Evolutionary conservation across 768 basidiomycete genomes (phyloP).

Genomic region (Lactarius vividus): DNA sequence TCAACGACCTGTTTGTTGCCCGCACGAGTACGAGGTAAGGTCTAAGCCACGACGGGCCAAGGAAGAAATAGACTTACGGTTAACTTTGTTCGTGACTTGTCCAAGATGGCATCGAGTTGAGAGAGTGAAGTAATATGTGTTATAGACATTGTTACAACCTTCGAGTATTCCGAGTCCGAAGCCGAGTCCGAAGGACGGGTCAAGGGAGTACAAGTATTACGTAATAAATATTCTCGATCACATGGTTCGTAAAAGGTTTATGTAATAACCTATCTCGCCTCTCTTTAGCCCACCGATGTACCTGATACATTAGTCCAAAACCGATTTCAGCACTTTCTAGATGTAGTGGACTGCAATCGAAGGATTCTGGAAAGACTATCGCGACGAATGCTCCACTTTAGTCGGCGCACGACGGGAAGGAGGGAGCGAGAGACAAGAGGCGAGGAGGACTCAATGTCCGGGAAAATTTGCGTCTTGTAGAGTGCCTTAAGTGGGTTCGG

Average conservation of each 20-base stretch:
- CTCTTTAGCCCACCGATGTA: not conserved
- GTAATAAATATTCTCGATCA: not conserved
- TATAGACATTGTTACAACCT: constrained; percentile 46
- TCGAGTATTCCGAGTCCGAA: not conserved
- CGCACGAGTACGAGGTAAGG: constrained; percentile 12
- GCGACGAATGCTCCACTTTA: constrained; percentile 69
- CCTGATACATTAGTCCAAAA: not conserved
- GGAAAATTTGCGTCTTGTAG: constrained; percentile 52
- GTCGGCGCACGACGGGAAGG: constrained; percentile 58
- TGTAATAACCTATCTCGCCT: not conserved
- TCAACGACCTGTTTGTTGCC: constrained; percentile 67
- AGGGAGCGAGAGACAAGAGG: constrained; percentile 56
- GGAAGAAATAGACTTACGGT: constrained; percentile 43
- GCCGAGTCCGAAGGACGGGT: not conserved
- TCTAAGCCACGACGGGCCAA: not conserved
- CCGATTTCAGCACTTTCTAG: not conserved
- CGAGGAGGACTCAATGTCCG: constrained; percentile 61
- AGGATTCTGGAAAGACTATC: constrained; percentile 53
- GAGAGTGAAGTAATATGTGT: constrained; percentile 61
- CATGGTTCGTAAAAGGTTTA: not conserved
- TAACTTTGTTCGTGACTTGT: constrained; percentile 59
- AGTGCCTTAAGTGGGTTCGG: constrained; percentile 43
- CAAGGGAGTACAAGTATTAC: not conserved
- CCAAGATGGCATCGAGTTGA: constrained; percentile 58
- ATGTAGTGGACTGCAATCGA: not conserved